Evolutionary conservation across 1,139 yeast species (phyloP), one percentile per base, ranked within the genome.

Genomic region (Kodamaea sp.): DNA sequence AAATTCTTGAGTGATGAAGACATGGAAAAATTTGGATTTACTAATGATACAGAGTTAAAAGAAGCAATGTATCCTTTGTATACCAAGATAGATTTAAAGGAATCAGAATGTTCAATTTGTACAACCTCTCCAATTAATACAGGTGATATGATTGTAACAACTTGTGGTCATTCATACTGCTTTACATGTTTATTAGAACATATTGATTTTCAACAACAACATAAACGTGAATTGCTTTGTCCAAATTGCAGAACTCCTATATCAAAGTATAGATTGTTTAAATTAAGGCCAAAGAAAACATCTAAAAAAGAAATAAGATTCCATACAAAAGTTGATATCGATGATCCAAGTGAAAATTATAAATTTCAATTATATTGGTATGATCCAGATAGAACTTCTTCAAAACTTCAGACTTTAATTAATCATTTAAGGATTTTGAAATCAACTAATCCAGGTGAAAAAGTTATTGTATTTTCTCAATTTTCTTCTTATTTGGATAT

Each of bases 401-500:
- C 96, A 0, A 92, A 92, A 57, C 68, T 89, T 8, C 78, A 78
- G 44, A 89, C 95, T 0, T 67, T 92, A 27, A 48, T 86, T 4
- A 61, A 67, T 8, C 89, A 84, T 53, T 61, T 87, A 29, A 68
- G 72, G 41, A 67, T 59, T 31, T 63, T 84, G 12, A 70, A 72
- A 46, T 73, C 70, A 24, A 76, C 78, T 37, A 67, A 72, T 27
- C 78, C 85, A 4, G 78, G 77, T 23, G 87, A 82, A 44, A 90
- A 84, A 52, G 79, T 85, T 4, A 89, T 92, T 37, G 92, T 92
- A 0, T 90, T 92, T 57, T 88, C 97, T 1, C 97, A 90, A 53
- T 92, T 92, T 53, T 84, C 96, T 0, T 75, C 89, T 1, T 90
- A 81, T 52, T 60, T 92, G 44, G 96, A 88, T 57, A 67, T 88